phyloP scores from a whole-genome alignment of 805 yeast species.

The Vanderwaltozyma tropicalis region DNA sequence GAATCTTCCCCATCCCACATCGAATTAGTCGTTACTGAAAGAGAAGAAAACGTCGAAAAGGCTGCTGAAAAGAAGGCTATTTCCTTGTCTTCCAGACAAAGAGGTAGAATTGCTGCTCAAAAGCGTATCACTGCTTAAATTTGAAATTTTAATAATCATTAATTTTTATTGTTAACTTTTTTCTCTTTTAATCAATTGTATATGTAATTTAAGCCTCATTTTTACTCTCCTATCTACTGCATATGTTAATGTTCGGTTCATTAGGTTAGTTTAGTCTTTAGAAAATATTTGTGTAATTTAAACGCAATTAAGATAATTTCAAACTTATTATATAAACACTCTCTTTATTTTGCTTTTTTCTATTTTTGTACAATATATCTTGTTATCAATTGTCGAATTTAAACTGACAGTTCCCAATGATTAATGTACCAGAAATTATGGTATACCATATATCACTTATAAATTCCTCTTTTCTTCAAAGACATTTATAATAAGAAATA shows the following conservation, averaged over 20 bases:
- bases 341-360: not conserved
- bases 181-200: constrained; percentile 3
- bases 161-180: constrained; percentile 3
- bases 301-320: constrained; percentile 1
- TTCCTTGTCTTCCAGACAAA: constrained; percentile 83
- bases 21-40: constrained; percentile 93
- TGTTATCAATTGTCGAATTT: too few species aligned
- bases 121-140: constrained; percentile 69
- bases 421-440: too few species aligned
- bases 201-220: constrained; percentile 4
- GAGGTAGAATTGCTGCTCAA: constrained; percentile 82
- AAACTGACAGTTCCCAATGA: too few species aligned
- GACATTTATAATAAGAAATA: too few species aligned
- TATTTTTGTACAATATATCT: not conserved
- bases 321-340: not conserved
- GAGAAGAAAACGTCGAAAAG: constrained; percentile 87
- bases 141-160: constrained; percentile 1
- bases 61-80: constrained; percentile 60
- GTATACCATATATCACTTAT: too few species aligned
- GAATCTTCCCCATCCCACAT: constrained; percentile 98
- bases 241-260: not conserved
- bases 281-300: constrained; percentile 7
- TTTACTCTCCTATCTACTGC: not conserved
- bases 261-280: constrained; percentile 1
- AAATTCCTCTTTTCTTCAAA: too few species aligned